A percentile compares a stretch with the other conserved stretches of the same genome.
Conservation (phyloP, 371 early-diverging fungal species). For the Mucor lusitanicus region DNA sequence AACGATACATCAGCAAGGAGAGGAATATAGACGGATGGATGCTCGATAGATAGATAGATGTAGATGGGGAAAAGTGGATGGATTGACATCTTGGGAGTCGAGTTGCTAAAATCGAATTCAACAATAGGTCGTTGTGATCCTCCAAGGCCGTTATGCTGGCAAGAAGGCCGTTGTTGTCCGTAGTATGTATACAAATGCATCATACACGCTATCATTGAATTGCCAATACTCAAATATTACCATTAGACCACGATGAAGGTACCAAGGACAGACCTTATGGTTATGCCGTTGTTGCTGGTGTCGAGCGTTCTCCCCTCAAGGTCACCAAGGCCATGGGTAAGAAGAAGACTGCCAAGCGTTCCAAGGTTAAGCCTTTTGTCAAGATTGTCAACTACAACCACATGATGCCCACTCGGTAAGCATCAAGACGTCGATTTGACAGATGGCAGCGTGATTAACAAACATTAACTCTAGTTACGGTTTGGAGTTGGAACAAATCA, state of each 20-base stretch:
- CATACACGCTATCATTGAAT: neutral
- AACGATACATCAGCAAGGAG: neutral
- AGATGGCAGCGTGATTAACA: neutral
- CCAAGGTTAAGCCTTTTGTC: constrained; percentile 97
- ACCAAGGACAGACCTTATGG: constrained; percentile 93
- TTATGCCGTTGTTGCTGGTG: constrained; percentile 96
- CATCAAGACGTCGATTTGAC: neutral
- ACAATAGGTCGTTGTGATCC: constrained; percentile 90
- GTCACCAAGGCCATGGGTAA: constrained; percentile 92
- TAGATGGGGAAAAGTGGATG: constrained; percentile 2
- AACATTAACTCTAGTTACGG: constrained; percentile 55
- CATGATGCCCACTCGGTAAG: constrained; percentile 96
- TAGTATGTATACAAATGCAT: constrained; percentile 32
- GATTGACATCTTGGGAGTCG: constrained; percentile 14
- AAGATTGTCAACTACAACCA: constrained; percentile 98
- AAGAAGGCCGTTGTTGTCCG: constrained; percentile 99
- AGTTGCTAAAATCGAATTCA: constrained; percentile 18
- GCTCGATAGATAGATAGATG: constrained; percentile 2
- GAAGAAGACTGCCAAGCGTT: constrained; percentile 94
- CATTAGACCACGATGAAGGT: constrained; percentile 76
- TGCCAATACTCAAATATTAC: neutral
- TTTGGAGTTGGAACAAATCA: constrained; percentile 85
- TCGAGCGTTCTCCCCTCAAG: constrained; percentile 95
- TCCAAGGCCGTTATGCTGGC: constrained; percentile 97
- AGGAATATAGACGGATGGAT: constrained; percentile 21